These are phyloP conservation scores for Chalciporus chontae DNA, from an alignment of 768 basidiomycete genomes.

Conservation along the genomic window DNA sequence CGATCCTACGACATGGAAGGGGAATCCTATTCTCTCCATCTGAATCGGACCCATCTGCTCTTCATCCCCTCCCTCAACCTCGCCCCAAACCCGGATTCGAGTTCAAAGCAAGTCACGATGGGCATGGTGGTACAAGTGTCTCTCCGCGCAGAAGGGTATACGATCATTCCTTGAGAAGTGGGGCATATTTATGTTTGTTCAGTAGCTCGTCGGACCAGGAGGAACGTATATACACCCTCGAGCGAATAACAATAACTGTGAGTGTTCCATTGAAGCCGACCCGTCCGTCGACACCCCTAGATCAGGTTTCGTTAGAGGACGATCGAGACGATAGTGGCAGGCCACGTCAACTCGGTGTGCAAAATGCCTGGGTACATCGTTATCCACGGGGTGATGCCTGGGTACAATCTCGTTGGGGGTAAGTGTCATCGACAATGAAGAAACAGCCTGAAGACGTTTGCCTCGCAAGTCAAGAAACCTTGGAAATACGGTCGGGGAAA, in stretches of 20 bases:
- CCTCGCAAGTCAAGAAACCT: slow-evolving; percentile 19
- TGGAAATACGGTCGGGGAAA: slow-evolving; percentile 30
- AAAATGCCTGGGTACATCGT: slow-evolving; percentile 15
- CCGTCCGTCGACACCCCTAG: background rate
- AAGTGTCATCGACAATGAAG: background rate
- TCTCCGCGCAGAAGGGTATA: slow-evolving; percentile 22
- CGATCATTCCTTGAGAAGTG: background rate
- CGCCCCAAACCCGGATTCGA: background rate
- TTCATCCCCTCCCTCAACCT: slow-evolving; percentile 15
- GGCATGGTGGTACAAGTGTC: slow-evolving; percentile 26
- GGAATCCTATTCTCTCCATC: slow-evolving; percentile 11
- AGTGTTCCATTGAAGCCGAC: slow-evolving; percentile 1
- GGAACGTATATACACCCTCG: slow-evolving; percentile 2
- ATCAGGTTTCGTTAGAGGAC: slow-evolving; percentile 10
- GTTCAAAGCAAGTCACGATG: background rate
- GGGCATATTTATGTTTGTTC: slow-evolving; percentile 1
- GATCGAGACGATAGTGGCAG: slow-evolving; percentile 23
- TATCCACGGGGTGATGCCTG: slow-evolving; percentile 9
- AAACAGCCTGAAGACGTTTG: slow-evolving; percentile 4
- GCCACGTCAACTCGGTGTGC: slow-evolving; percentile 14
- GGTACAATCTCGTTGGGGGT: slow-evolving; percentile 23
- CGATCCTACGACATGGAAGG: background rate
- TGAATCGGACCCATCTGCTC: slow-evolving; percentile 25
- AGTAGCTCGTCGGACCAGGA: slow-evolving; percentile 4
- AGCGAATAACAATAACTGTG: slow-evolving; percentile 20